A percentile compares a stretch with the other conserved stretches of the same genome.
These are phyloP conservation scores for Gnaphalium uliginosum DNA, from an alignment of 129 eudicot genomes.

Conservation along the genomic window DNA sequence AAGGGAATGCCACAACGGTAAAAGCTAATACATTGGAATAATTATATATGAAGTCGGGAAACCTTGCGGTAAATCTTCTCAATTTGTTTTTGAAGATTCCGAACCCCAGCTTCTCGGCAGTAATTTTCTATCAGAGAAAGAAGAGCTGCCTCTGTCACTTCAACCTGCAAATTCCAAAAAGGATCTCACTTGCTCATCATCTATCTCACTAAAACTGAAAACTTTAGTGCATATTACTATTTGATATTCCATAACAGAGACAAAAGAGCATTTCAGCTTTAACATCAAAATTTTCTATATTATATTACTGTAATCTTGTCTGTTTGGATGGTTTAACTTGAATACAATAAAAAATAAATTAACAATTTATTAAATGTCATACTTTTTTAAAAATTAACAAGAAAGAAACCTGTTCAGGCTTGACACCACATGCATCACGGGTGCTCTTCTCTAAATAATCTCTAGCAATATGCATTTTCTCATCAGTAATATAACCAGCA, in stretches of 20 bases:
- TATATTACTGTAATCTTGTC: neutral
- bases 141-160: constrained; percentile 87
- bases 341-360: neutral
- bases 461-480: constrained; percentile 95
- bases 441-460: constrained; percentile 93
- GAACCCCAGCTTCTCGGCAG: constrained; percentile 98
- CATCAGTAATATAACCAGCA: constrained; percentile 98
- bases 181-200: neutral
- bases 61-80: constrained; percentile 99
- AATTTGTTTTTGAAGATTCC: constrained; percentile 95
- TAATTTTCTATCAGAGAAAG: constrained; percentile 93
- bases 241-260: neutral
- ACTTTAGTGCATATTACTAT: neutral
- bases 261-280: neutral
- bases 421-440: constrained; percentile 94
- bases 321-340: neutral
- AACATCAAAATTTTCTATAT: neutral
- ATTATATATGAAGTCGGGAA: constrained; percentile 18
- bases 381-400: neutral
- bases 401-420: constrained; percentile 72
- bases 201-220: neutral
- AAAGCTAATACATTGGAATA: neutral
- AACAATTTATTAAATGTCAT: neutral
- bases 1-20: neutral
- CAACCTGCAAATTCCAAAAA: constrained; percentile 58